Evolutionary conservation across 768 basidiomycete species (phyloP), one percentile per base, ranked within the genome.

Genomic region (Boletus pseudo-olivaceus): DNA sequence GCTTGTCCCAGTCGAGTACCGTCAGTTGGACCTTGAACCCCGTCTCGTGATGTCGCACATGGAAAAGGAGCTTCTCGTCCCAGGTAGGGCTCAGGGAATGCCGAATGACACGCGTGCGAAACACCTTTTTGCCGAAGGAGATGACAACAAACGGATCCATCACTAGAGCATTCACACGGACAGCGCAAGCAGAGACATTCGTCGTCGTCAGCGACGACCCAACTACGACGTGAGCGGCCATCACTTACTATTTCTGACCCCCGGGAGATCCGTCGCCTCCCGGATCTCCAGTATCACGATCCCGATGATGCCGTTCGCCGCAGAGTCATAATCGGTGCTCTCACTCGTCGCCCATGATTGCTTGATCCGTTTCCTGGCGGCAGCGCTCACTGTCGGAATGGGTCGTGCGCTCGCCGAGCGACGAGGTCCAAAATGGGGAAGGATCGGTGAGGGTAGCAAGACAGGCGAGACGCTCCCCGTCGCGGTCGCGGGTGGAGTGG

Each of bases 71-170:
- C 69, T 96, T 95, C 73, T 98, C 94, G 57, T 98, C 90, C 91
- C 94, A 98, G 1, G 79, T 78, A 0, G 97, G 96, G 67, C 90
- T 93, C 49, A 86, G 74, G 0, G 82, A 85, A 69, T 94, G 92
- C 5, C 93, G 82, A 51, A 94, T 85, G 27, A 93, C 84, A 32
- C 90, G 85, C 0, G 95, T 98, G 2, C 95, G 81, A 74, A 98
- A 98, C 5, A 98, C 91, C 69, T 97, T 98, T 75, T 94, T 95
- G 30, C 94, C 92, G 58, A 99, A 99, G 3, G 92, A 93, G 59
- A 95, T 82, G 57, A 99, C 93, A 23, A 92, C 90, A 65, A 98
- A 98, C 0, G 95, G 94, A 63, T 98, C 94, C 94, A 98, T 92
- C 83, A 92, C 90, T 90, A 53, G 30, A 38, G 15, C 37, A 37